Conservation (phyloP, 768 basidiomycete genomes). For the Cyclocybe cylindracea region DNA sequence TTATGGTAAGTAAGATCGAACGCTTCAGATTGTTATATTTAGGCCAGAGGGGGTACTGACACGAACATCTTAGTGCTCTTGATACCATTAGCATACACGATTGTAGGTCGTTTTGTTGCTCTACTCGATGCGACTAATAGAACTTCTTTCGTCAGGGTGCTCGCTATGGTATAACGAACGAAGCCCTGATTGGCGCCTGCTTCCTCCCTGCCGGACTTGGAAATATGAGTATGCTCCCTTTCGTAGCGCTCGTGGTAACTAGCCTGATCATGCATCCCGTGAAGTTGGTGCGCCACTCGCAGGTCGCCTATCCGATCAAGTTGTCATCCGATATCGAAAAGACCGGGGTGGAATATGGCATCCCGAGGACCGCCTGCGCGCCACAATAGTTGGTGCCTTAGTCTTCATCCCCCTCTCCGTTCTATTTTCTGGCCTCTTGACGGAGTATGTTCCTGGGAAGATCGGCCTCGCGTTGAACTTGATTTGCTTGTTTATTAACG, state of each 20-base stretch:
- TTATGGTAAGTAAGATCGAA: constrained; percentile 33
- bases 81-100: constrained; percentile 65
- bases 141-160: constrained; percentile 42
- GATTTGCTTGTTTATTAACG: constrained; percentile 62
- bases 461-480: constrained; percentile 53
- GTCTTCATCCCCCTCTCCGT: constrained; percentile 57
- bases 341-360: constrained; percentile 57
- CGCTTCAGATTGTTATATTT: background rate
- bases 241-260: background rate
- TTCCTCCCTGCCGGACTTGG: constrained; percentile 64
- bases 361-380: constrained; percentile 69
- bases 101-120: constrained; percentile 42
- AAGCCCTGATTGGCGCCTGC: constrained; percentile 58
- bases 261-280: background rate
- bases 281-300: constrained; percentile 62
- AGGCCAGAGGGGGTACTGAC: constrained; percentile 1
- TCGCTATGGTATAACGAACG: constrained; percentile 56
- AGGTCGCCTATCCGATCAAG: constrained; percentile 57
- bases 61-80: constrained; percentile 45
- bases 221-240: constrained; percentile 48
- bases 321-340: constrained; percentile 49
- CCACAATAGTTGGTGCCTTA: constrained; percentile 44
- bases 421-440: constrained; percentile 47
- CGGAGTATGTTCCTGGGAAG: constrained; percentile 47
- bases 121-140: background rate